Base-by-base conservation (phyloP, 2,329 filamentous ascomycete species). In the Penicillium sp. region DNA sequence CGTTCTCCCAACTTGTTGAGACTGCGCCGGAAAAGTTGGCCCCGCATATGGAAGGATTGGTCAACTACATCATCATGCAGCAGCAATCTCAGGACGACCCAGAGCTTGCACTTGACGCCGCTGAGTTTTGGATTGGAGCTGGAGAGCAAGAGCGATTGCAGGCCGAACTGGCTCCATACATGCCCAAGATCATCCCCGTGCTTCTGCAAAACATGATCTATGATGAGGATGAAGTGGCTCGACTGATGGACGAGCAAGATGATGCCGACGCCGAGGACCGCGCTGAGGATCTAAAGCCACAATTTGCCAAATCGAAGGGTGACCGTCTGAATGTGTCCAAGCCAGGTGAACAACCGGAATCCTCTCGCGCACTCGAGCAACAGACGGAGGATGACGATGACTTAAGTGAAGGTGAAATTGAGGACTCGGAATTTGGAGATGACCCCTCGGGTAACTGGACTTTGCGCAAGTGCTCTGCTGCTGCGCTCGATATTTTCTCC, bases 191-290 rank as follows among this genome's bases (percentile, higher is more conserved):
- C 56, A 85, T 98, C 28, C 93, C 93, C 0, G 86, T 96, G 1
- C 74, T 98, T 45, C 78, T 98, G 7, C 83, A 93, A 57, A 94
- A 88, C 65, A 98, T 98, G 91, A 83, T 97, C 1, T 98, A 97
- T 68, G 87, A 86, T 61, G 88, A 93, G 56, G 93, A 98, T 59
- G 93, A 97, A 57, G 93, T 95, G 59, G 78, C 87, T 31, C 77
- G 89, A 44, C 75, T 97, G 7, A 89, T 90, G 54, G 86, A 83
- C 9, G 88, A 88, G 54, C 87, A 85, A 19, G 85, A 91, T 57
- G 90, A 97, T 65, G 93, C 93, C 38, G 89, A 97, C 15, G 79
- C 88, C 53, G 91, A 98, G 41, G 93, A 98, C 67, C 82, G 86
- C 17, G 82, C 82, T 39, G 82, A 98, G 69, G 93, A 98, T 61